phyloP scores from a whole-genome alignment of 2,329 filamentous ascomycete species.

The Periconia sp. region DNA sequence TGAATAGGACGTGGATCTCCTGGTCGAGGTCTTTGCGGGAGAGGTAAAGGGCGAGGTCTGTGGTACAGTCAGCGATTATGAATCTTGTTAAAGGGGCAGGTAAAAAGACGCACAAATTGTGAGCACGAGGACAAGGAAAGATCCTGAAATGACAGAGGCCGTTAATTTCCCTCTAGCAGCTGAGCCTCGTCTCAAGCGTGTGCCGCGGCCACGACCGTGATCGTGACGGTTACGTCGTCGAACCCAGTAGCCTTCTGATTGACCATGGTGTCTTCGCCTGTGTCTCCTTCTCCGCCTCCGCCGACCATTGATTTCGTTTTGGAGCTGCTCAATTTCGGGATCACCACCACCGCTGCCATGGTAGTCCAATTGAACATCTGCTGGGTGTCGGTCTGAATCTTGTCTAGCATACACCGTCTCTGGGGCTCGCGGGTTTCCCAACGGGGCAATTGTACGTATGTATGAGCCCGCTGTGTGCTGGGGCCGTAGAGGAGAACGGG shows the following conservation, averaged over 20 bases:
- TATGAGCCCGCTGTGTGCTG: slow-evolving; percentile 42
- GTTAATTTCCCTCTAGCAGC: slow-evolving; percentile 36
- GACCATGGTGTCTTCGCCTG: slow-evolving; percentile 28
- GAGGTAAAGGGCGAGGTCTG: slow-evolving; percentile 73
- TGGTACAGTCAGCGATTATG: slow-evolving; percentile 7
- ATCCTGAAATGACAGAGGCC: slow-evolving; percentile 64
- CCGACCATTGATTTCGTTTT: slow-evolving; percentile 44
- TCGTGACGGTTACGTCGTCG: slow-evolving; percentile 20
- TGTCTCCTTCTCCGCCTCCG: slow-evolving; percentile 42
- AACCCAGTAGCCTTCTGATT: slow-evolving; percentile 29
- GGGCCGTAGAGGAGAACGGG: slow-evolving; percentile 30
- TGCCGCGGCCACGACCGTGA: slow-evolving; percentile 11
- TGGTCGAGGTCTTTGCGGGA: slow-evolving; percentile 64
- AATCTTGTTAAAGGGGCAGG: background rate
- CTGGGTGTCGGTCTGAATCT: slow-evolving; percentile 26
- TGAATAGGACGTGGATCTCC: slow-evolving; percentile 78
- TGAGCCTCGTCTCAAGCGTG: slow-evolving; percentile 24
- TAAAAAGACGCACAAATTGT: slow-evolving; percentile 62
- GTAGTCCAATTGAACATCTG: slow-evolving; percentile 25
- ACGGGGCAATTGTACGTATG: slow-evolving; percentile 29
- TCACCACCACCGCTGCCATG: slow-evolving; percentile 44
- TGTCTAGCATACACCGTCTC: slow-evolving; percentile 19
- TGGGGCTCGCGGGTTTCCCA: slow-evolving; percentile 23
- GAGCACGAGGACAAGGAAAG: slow-evolving; percentile 61
- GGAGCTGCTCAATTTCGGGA: slow-evolving; percentile 54